These are phyloP conservation scores for Phylloporus rhodoxanthus DNA, from an alignment of 768 basidiomycete species.

Conservation along the genomic window DNA sequence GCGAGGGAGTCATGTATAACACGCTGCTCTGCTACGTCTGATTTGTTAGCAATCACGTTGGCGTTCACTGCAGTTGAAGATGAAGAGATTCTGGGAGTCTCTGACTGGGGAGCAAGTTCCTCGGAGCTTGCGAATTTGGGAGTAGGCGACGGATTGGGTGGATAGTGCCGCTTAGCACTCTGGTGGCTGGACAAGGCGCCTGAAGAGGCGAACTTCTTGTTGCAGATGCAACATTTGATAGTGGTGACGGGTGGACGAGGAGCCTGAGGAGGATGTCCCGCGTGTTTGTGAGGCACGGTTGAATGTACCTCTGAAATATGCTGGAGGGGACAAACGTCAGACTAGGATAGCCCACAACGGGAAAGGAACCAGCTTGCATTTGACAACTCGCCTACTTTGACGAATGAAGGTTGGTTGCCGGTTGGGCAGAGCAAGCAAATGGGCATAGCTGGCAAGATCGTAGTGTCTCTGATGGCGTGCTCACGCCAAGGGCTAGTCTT, in stretches of 20 bases:
- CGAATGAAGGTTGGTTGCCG: conserved; percentile 20
- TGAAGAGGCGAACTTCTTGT: conserved; percentile 21
- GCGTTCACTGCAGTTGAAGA: neutral
- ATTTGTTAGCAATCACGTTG: neutral
- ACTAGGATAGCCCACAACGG: neutral
- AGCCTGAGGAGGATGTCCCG: neutral
- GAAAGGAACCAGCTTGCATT: conserved; percentile 9
- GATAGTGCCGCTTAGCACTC: conserved; percentile 20
- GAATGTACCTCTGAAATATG: conserved; percentile 20
- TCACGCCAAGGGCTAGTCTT: conserved; percentile 18
- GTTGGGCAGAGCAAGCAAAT: conserved; percentile 21
- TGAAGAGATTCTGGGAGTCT: conserved; percentile 2
- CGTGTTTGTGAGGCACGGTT: neutral
- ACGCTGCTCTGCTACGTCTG: conserved; percentile 1
- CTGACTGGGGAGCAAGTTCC: conserved; percentile 2
- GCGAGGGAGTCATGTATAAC: conserved; percentile 7
- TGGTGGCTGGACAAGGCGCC: conserved; percentile 17
- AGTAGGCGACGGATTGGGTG: conserved; percentile 6
- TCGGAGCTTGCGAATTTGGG: neutral
- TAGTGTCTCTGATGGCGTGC: conserved; percentile 9
- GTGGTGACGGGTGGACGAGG: conserved; percentile 5
- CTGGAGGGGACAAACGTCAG: conserved; percentile 12
- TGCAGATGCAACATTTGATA: conserved; percentile 21
- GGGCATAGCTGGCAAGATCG: conserved; percentile 20
- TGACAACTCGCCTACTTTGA: conserved; percentile 13